These are phyloP conservation scores for Leishmania arabica DNA, from an alignment of 208 protist species.

Conservation along the genomic window DNA sequence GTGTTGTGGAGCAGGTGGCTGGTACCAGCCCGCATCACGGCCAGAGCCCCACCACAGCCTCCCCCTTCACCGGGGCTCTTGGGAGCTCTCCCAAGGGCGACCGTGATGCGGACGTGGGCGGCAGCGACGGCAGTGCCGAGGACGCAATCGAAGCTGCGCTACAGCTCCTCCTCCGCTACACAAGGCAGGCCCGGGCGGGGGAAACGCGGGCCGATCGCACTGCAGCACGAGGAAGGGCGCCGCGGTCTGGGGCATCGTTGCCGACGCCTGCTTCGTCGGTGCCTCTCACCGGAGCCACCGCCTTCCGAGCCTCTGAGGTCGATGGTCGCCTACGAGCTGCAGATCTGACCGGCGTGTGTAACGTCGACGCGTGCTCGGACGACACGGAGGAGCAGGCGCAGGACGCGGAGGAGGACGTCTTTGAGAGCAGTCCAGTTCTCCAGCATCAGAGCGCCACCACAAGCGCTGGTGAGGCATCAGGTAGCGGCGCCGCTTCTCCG, in stretches of 20 bases:
- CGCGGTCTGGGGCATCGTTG: neutral
- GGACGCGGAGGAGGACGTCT: conserved; percentile 7
- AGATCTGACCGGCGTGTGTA: neutral
- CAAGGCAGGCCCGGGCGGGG: neutral
- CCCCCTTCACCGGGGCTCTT: neutral
- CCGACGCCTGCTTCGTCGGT: neutral
- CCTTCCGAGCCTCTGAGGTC: neutral
- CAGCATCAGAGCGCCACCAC: neutral
- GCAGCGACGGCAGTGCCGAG: neutral
- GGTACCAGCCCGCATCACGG: neutral
- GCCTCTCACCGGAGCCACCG: neutral
- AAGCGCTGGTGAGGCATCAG: neutral
- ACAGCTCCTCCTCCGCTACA: conserved; percentile 18
- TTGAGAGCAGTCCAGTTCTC: neutral
- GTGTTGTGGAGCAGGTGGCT: conserved; percentile 22
- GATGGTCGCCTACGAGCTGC: neutral
- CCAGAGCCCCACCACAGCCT: neutral
- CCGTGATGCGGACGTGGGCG: conserved; percentile 1
- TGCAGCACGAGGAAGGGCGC: neutral
- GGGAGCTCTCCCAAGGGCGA: neutral
- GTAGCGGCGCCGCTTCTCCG: neutral
- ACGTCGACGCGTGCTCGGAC: conserved; percentile 17
- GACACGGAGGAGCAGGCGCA: conserved; percentile 11
- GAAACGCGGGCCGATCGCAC: neutral
- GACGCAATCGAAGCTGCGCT: conserved; percentile 31